A percentile compares a stretch with the other conserved stretches of the same genome.
phyloP scores from a whole-genome alignment of 345 rosid genomes.

The Aegle marmelos region DNA sequence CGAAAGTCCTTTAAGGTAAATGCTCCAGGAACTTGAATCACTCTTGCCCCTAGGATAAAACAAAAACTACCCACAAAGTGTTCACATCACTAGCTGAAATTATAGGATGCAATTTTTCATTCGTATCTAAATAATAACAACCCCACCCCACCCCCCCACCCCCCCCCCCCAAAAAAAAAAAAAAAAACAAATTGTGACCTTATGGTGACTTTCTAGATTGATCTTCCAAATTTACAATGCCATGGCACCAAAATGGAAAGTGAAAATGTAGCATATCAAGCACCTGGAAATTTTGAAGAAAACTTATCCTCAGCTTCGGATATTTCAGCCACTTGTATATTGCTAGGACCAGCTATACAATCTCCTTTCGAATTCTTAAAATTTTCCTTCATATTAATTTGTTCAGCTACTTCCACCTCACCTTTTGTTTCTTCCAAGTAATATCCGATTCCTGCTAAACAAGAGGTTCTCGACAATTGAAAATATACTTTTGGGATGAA shows the following conservation, averaged over 20 bases:
- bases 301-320: slow-evolving; percentile 15
- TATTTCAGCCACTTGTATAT: slow-evolving; percentile 11
- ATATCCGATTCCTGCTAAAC: slow-evolving; percentile 32
- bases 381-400: slow-evolving; percentile 21
- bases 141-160: too few species aligned
- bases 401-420: slow-evolving; percentile 9
- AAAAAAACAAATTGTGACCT: too few species aligned
- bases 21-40: not conserved
- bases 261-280: not conserved
- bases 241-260: not conserved
- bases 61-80: not conserved
- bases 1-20: not conserved
- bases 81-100: not conserved
- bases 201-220: not conserved
- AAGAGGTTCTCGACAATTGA: slow-evolving; percentile 7
- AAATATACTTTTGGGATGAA: not conserved
- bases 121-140: not conserved
- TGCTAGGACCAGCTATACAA: slow-evolving; percentile 1
- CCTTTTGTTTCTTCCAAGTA: slow-evolving; percentile 20
- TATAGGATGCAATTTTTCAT: not conserved
- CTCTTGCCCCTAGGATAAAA: not conserved
- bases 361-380: slow-evolving; percentile 2
- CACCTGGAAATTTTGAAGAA: slow-evolving; percentile 31
- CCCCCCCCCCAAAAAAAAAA: too few species aligned
- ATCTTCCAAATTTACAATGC: not conserved